These are phyloP conservation scores for Coffea eugenioides DNA, from an alignment of 257 asterid species.

Conservation along the genomic window DNA sequence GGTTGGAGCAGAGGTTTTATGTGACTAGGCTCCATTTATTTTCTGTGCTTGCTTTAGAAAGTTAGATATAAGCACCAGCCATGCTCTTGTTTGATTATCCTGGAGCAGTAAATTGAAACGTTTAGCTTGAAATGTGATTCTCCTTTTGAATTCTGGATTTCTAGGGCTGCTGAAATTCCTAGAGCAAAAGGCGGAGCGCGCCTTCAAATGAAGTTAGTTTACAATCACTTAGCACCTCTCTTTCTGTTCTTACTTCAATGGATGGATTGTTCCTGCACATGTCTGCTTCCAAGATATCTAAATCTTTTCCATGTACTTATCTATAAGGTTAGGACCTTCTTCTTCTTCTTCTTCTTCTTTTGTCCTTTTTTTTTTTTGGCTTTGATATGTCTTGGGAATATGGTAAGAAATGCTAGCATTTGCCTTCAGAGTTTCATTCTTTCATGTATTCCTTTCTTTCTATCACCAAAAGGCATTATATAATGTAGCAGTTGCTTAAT, in stretches of 20 bases:
- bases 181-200: slow-evolving; percentile 71
- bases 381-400: not conserved
- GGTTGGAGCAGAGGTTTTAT: not conserved
- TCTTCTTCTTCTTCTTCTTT: not conserved
- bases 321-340: slow-evolving; percentile 51
- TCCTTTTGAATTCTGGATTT: slow-evolving; percentile 13
- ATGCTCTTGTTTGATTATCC: not conserved
- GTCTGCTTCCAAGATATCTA: slow-evolving; percentile 52
- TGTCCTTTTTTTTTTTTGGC: not conserved
- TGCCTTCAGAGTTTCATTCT: not conserved
- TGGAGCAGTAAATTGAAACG: not conserved
- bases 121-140: slow-evolving; percentile 12
- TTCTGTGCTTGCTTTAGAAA: not conserved
- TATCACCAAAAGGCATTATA: not conserved
- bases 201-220: slow-evolving; percentile 79
- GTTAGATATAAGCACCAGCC: not conserved
- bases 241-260: slow-evolving; percentile 65
- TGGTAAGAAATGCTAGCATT: not conserved
- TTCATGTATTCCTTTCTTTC: not conserved
- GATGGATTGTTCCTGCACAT: slow-evolving; percentile 75
- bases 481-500: not conserved
- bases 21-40: not conserved
- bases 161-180: slow-evolving; percentile 83
- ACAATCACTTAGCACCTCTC: slow-evolving; percentile 64
- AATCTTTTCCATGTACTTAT: slow-evolving; percentile 67